Evolutionary conservation across 1,139 yeast species (phyloP), one percentile per base, ranked within the genome.

Genomic region (Yarrowia galli): DNA sequence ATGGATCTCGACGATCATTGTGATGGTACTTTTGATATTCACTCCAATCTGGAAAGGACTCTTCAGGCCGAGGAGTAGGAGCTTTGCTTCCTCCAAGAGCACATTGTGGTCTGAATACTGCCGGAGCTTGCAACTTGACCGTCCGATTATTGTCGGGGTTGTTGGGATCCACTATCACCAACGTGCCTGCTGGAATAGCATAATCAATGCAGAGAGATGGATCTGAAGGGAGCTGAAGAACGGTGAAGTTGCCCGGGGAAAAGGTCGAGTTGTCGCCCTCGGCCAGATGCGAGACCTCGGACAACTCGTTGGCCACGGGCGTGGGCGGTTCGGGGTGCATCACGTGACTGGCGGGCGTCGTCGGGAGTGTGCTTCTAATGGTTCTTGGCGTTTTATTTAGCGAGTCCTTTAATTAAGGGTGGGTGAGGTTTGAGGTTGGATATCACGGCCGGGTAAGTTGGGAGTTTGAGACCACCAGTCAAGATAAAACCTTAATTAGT

Each of bases 1-100:
- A 79, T 23, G 80, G 79, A n/a, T 72, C 73, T 51, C 56, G 22
- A 16, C 56, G 22, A 23, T 48, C 66, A 13, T n/a, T 32, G 22
- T 61, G 45, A 23, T 61, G 66, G 46, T 46, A 48, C 46, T 48
- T 46, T 36, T 61, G 56, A n/a, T 61, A 61, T 13, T 61, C 66
- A 7, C 56, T 38, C 66, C 66, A 61, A 20, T 48, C 66, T 2
- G 66, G 56, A 10, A 61, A 18, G 15, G 43, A 23, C 38, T 46
- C 56, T 9, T 46, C 56, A 0, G 45, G 45, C 6, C 46, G 13
- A 2, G 49, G 56, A 0, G 25, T 12, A 7, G 38, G 32, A 6
- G 7, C 16, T 16, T 23, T 7, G 7, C 20, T 20, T 2, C 40
- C 56, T 45, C 53, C 53, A 0, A 61, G 45, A 3, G 66, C 66